Evolutionary conservation across 2,329 filamentous ascomycete species (phyloP).

Genomic region (Leptographium procerum): DNA sequence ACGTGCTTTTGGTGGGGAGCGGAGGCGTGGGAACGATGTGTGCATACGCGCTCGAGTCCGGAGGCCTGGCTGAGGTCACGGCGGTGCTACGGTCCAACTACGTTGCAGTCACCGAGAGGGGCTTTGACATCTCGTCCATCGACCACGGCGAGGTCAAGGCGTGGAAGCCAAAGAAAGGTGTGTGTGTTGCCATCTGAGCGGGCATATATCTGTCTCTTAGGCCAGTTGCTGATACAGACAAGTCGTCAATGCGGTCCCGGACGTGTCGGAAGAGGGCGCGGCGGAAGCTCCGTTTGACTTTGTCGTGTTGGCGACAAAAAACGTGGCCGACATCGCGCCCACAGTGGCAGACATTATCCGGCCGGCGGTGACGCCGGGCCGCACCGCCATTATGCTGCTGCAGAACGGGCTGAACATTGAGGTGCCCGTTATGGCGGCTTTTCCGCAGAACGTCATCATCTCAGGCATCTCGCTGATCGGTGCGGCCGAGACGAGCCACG

Average conservation of each 20-base stretch:
- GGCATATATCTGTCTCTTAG: too few relatives aligned
- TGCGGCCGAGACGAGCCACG: conserved; percentile 1
- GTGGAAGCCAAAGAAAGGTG: conserved; percentile 4
- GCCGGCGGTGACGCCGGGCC: conserved; percentile 8
- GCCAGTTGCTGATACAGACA: background rate
- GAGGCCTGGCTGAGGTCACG: conserved; percentile 9
- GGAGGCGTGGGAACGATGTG: conserved; percentile 10
- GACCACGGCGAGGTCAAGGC: conserved; percentile 5
- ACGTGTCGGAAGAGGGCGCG: background rate
- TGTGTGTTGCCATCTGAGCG: background rate
- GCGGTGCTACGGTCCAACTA: conserved; percentile 11
- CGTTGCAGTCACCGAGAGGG: conserved; percentile 4
- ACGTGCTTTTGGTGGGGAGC: conserved; percentile 8
- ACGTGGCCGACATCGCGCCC: conserved; percentile 7
- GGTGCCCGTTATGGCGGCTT: conserved; percentile 4
- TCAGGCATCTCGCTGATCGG: conserved; percentile 6
- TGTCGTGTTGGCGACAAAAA: conserved; percentile 10
- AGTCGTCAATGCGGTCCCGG: conserved; percentile 3
- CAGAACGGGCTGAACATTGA: conserved; percentile 13
- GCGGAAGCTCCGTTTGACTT: conserved; percentile 8
- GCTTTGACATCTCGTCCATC: conserved; percentile 7
- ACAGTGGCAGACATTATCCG: conserved; percentile 7
- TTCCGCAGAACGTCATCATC: conserved; percentile 7
- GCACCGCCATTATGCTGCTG: conserved; percentile 8
- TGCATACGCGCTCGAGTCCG: conserved; percentile 7